These are phyloP conservation scores for Protoeuglena noctilucae DNA, from an alignment of 139 green algal species.

Conservation along the genomic window DNA sequence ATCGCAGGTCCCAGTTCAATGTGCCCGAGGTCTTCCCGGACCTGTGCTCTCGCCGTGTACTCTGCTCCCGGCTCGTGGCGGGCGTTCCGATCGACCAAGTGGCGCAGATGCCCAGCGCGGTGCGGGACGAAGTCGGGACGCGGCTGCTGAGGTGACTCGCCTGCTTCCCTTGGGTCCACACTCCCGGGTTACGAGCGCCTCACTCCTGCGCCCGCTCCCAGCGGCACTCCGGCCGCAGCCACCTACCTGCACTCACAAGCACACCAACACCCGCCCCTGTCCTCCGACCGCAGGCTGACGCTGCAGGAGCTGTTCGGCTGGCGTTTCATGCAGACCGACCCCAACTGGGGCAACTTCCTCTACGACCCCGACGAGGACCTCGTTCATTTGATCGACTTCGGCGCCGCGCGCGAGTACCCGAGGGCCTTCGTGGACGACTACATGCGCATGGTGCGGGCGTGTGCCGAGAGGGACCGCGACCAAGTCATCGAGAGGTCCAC, in stretches of 20 bases:
- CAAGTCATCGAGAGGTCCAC: slow-evolving; percentile 33
- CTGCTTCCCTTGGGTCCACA: not conserved
- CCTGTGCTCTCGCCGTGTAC: slow-evolving; percentile 46
- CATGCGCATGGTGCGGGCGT: slow-evolving; percentile 78
- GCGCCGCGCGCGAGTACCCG: slow-evolving; percentile 60
- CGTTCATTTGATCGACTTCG: slow-evolving; percentile 88
- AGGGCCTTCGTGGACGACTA: slow-evolving; percentile 65
- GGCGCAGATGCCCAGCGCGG: slow-evolving; percentile 33
- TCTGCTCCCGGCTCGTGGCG: slow-evolving; percentile 63
- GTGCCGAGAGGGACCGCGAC: slow-evolving; percentile 29
- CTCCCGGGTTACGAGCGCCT: not conserved
- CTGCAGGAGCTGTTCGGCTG: slow-evolving; percentile 74
- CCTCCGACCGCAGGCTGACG: too few species aligned
- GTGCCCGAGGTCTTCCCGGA: slow-evolving; percentile 58
- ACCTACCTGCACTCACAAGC: too few species aligned
- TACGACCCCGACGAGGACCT: slow-evolving; percentile 50
- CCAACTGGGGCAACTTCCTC: slow-evolving; percentile 91
- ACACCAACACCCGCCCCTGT: too few species aligned
- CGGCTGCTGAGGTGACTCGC: slow-evolving; percentile 37
- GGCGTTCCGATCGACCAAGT: slow-evolving; percentile 74
- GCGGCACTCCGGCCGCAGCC: too few species aligned
- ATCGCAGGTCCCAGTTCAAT: slow-evolving; percentile 21
- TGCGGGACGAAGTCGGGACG: slow-evolving; percentile 55
- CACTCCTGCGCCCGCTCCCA: not conserved
- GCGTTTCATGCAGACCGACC: slow-evolving; percentile 86